Evolutionary conservation across 208 protist genomes (phyloP), one percentile per base, ranked within the genome.

Genomic region (Wallacemonas sp.): DNA sequence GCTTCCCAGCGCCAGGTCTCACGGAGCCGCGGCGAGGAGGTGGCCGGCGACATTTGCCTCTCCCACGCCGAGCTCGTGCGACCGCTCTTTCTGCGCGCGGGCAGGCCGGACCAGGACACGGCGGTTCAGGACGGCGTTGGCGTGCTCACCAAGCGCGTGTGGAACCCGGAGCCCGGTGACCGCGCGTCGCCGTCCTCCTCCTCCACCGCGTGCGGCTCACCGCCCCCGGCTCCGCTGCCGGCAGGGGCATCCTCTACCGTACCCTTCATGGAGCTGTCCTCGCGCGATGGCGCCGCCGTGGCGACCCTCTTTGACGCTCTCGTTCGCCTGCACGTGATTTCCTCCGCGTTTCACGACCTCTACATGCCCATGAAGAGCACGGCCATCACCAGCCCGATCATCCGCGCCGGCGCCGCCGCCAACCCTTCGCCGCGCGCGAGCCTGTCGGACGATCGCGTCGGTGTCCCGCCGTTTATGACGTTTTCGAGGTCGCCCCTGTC

Each of bases 311-410:
- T 59, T n/a, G 52, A 36, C 18, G 52, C 52, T 29, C 3, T 59
- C n/a, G n/a, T 59, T 36, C 52, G 52, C 8, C 31, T 59, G 12
- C 52, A 59, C 52, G 52, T 41, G 29, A 59, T 59, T 25, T 10
- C 52, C 31, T 59, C 52, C 31, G 10, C 52, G 12, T 33, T 41
- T n/a, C 52, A 59, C 52, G 52, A 59, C 32, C 52, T 36, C 7
- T 23, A 59, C 52, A 59, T 59, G 52, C 52, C 52, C 3, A 29
- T 59, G 31, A 59, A 59, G 32, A 33, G 16, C 10, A 41, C 52
- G 7, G n/a, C 52, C 26, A 26, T 59, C 31, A 59, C 52, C 31
- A 59, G 52, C 20, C 52, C 52, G 29, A 42, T 59, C 52, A 59
- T 29, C 11, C 5, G 16, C 52, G 31, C 31, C 23, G 48, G 22